phyloP scores from a whole-genome alignment of 495 filamentous ascomycete species.

The Xylaria nigripes region DNA sequence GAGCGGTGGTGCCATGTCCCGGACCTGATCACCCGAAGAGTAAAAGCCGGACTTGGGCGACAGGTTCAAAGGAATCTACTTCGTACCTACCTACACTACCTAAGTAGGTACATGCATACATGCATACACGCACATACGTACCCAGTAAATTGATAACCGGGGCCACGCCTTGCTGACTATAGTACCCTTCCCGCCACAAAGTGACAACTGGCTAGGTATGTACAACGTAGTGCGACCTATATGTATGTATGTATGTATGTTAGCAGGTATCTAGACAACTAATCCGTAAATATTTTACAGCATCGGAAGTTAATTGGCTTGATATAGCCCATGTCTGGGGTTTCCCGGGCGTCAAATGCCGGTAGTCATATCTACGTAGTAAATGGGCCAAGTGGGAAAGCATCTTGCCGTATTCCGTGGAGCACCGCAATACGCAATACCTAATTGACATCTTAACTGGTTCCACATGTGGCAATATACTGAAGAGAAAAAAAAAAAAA shows the following conservation, averaged over 20 bases:
- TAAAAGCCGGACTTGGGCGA: neutral
- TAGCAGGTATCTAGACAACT: too few relatives aligned
- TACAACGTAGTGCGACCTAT: constrained; percentile 1
- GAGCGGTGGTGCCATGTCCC: constrained; percentile 9
- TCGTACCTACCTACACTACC: too few relatives aligned
- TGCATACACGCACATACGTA: too few relatives aligned
- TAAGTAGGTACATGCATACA: too few relatives aligned
- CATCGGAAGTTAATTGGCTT: neutral
- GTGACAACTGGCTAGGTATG: neutral
- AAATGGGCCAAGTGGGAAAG: neutral
- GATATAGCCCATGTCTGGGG: neutral
- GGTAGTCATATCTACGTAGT: neutral
- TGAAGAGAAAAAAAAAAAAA: neutral
- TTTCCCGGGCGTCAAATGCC: neutral
- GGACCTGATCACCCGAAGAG: neutral
- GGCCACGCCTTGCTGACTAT: neutral
- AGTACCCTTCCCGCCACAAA: neutral
- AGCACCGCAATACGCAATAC: neutral
- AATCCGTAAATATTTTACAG: neutral
- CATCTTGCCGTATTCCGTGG: neutral
- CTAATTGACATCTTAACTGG: neutral
- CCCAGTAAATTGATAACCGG: neutral
- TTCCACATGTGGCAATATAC: neutral
- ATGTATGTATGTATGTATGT: neutral
- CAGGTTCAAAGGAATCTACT: neutral